Percentiles rank a stretch among this genome's conserved stretches.
Conservation (phyloP, 495 filamentous ascomycete species). For the Trichodelitschia bisporula region DNA sequence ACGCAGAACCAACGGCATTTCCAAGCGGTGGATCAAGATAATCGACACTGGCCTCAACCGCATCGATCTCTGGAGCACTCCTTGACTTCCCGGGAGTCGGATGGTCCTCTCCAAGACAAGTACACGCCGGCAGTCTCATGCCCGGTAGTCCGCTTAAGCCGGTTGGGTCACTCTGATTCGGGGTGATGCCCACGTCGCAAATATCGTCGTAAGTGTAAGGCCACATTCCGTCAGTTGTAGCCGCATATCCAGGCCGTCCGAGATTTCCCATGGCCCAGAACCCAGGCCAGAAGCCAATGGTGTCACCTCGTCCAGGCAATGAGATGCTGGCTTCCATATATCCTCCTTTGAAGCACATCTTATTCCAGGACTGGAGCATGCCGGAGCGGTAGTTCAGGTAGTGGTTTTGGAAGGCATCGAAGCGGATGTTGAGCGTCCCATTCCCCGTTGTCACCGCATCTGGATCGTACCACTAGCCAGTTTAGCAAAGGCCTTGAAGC, state of each 20-base stretch:
- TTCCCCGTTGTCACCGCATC: conserved; percentile 45
- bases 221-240: conserved; percentile 53
- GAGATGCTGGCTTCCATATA: conserved; percentile 57
- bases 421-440: conserved; percentile 39
- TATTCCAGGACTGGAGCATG: conserved; percentile 71
- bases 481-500: conserved; percentile 1
- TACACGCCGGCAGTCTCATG: conserved; percentile 49
- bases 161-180: conserved; percentile 47
- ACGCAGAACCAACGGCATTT: conserved; percentile 31
- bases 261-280: conserved; percentile 66
- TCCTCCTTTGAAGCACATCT: conserved; percentile 54
- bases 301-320: conserved; percentile 42
- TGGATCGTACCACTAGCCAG: conserved; percentile 47
- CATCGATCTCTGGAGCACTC: conserved; percentile 55
- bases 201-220: conserved; percentile 52
- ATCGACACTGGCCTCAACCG: conserved; percentile 40
- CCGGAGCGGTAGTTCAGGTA: conserved; percentile 46
- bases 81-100: conserved; percentile 45
- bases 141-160: conserved; percentile 46
- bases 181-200: conserved; percentile 53
- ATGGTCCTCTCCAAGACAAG: conserved; percentile 40
- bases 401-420: conserved; percentile 44
- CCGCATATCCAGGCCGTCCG: conserved; percentile 41
- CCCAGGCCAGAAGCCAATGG: conserved; percentile 54
- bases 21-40: conserved; percentile 23